phyloP scores from a whole-genome alignment of 2,329 filamentous ascomycete genomes.

The Stagonosporopsis chrysanthemi region DNA sequence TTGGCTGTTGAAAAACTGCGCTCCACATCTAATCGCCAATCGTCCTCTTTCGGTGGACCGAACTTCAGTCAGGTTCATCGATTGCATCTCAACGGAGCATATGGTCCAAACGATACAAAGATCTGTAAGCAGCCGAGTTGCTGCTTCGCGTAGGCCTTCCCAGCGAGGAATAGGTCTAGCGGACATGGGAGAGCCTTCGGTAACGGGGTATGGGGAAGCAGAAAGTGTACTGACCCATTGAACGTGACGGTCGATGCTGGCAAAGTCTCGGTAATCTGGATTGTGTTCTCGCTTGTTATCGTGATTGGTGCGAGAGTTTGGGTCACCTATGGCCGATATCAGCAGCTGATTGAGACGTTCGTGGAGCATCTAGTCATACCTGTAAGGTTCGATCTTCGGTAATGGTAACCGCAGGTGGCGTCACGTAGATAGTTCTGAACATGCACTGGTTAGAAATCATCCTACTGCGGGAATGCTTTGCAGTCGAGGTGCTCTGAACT shows the following conservation, averaged over 20 bases:
- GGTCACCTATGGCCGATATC: background rate
- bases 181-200: too few relatives aligned
- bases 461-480: background rate
- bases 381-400: background rate
- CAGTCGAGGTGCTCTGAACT: background rate
- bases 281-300: background rate
- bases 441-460: background rate
- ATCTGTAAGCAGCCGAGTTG: too few relatives aligned
- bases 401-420: background rate
- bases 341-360: background rate
- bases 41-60: too few relatives aligned
- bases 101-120: too few relatives aligned
- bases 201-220: too few relatives aligned
- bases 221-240: background rate
- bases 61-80: too few relatives aligned
- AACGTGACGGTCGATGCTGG: slow-evolving; percentile 6
- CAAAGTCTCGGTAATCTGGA: background rate
- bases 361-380: background rate
- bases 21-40: too few relatives aligned
- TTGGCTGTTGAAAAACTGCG: too few relatives aligned
- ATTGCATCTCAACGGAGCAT: too few relatives aligned
- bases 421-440: slow-evolving; percentile 1
- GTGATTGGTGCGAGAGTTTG: background rate
- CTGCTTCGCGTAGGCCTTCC: too few relatives aligned
- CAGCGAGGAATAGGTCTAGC: too few relatives aligned